Conservation (phyloP, 176 grass and related monocot species). For the Carex kokanica region DNA sequence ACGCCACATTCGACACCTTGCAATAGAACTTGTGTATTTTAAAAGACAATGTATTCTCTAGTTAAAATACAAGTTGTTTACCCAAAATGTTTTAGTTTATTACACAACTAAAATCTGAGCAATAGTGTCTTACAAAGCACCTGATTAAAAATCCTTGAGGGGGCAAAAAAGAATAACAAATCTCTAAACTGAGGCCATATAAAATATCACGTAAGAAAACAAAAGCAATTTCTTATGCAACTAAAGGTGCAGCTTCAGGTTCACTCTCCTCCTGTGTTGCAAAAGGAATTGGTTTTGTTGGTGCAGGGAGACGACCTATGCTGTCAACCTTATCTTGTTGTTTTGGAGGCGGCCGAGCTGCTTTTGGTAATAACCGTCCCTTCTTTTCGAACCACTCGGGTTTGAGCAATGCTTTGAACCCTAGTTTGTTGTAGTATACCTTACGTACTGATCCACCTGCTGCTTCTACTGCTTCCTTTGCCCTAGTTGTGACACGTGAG, state of each 20-base stretch:
- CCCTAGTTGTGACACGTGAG: conserved; percentile 62
- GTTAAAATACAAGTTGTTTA: not conserved
- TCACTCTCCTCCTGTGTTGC: conserved; percentile 53
- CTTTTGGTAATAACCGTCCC: conserved; percentile 67
- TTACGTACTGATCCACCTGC: conserved; percentile 75
- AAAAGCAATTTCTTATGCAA: conserved; percentile 5
- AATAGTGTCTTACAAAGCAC: not conserved
- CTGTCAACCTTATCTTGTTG: conserved; percentile 74
- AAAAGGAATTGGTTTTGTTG: conserved; percentile 74
- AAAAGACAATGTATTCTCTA: not conserved
- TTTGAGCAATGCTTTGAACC: conserved; percentile 78
- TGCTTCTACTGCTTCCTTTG: conserved; percentile 76
- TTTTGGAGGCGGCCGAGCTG: conserved; percentile 83
- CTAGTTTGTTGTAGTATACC: conserved; percentile 93
- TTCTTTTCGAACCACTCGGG: conserved; percentile 96
- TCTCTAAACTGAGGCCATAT: not conserved
- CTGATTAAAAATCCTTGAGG: not conserved
- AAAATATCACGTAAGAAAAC: not conserved
- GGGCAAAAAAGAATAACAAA: not conserved
- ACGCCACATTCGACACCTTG: not conserved
- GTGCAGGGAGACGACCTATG: conserved; percentile 75
- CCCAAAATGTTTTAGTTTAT: conserved; percentile 7
- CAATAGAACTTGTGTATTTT: not conserved
- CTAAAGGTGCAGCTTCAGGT: conserved; percentile 17
- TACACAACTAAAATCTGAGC: not conserved